Base-by-base conservation (phyloP, 176 grass and related monocot species). In the Metroxylon sagu region DNA sequence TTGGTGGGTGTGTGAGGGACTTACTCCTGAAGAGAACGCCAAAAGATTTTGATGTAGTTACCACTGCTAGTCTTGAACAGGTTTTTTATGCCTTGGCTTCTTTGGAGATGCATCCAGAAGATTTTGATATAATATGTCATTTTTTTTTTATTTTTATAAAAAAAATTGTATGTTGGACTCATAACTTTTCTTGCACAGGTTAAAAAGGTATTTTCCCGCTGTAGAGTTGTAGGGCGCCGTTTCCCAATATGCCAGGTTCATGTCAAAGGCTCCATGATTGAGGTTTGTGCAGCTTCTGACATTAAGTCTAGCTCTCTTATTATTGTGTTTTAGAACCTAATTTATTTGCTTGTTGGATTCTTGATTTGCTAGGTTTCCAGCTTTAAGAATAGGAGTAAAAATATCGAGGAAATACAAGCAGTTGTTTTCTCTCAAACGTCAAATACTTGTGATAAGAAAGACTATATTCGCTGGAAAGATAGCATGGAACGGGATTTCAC, bases 31-130 rank as follows among this genome's bases (percentile, higher is more conserved):
- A 90, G 49, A 75, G 80, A 64, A 66, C 60, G 48, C 91, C 91
- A 50, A 96, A 96, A 80, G 91, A 96, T 74, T 96, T 96, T 72
- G 91, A 96, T 67, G 58, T 96, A 16, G 85, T 90, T 52, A 96
- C 86, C 4, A 85, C 78, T 63, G 91, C 91, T 71, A 84, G 74
- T 75, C 86, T 90, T 26, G 16, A 51, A 68, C 75, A 96, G 91
- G 91, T 96, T 76, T 66, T 25, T 54, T 26, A 67, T 55, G 17
- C 49, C 56, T 25, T 28, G 14, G 54, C 58, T 28, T 59, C 19
- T 60, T 50, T 30, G 35, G 26, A 59, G 18, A 65, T 26, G 21
- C 21, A 23, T 23, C 0, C 21, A 23, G 21, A 23, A 23, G 21
- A 7, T 48, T 35, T 72, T 54, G 48, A 19, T 43, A 4, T 6